Percentiles rank a stretch among this genome's conserved stretches.
Conservation (phyloP, 2,329 filamentous ascomycete genomes). For the Penicillium palitans region DNA sequence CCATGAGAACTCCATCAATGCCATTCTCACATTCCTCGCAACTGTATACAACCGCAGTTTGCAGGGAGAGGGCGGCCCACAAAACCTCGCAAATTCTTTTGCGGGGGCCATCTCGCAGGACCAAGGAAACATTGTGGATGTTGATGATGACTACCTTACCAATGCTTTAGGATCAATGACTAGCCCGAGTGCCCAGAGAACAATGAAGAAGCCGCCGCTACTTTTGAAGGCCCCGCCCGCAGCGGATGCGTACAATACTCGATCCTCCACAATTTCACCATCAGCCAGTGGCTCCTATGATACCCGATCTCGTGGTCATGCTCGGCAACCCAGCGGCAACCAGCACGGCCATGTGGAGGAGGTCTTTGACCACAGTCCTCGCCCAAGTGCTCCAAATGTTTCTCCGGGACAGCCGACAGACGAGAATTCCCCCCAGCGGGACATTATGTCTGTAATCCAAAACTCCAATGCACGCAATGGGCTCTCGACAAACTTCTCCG, state of each 20-base stretch:
- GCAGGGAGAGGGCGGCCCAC: constrained; percentile 73
- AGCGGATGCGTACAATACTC: constrained; percentile 24
- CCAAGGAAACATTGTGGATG: constrained; percentile 63
- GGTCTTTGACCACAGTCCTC: constrained; percentile 44
- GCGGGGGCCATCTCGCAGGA: constrained; percentile 68
- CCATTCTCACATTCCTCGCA: constrained; percentile 94
- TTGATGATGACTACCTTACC: constrained; percentile 54
- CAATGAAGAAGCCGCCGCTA: constrained; percentile 49
- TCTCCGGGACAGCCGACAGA: constrained; percentile 24
- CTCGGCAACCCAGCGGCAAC: constrained; percentile 33
- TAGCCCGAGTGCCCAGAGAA: constrained; percentile 39
- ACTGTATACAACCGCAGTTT: constrained; percentile 95
- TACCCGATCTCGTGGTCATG: constrained; percentile 29
- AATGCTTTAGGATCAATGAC: constrained; percentile 40
- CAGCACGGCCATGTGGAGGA: constrained; percentile 46
- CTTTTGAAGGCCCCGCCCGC: constrained; percentile 48
- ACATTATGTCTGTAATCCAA: constrained; percentile 52
- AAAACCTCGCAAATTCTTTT: constrained; percentile 83
- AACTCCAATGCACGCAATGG: constrained; percentile 48
- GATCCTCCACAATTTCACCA: constrained; percentile 42
- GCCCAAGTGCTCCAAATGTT: constrained; percentile 22
- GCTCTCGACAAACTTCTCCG: constrained; percentile 39
- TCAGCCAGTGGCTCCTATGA: constrained; percentile 36
- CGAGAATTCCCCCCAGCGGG: constrained; percentile 37
- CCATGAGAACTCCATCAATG: constrained; percentile 98